These are phyloP conservation scores for Fremontodendron californicum DNA, from an alignment of 345 rosid genomes.

Conservation along the genomic window DNA sequence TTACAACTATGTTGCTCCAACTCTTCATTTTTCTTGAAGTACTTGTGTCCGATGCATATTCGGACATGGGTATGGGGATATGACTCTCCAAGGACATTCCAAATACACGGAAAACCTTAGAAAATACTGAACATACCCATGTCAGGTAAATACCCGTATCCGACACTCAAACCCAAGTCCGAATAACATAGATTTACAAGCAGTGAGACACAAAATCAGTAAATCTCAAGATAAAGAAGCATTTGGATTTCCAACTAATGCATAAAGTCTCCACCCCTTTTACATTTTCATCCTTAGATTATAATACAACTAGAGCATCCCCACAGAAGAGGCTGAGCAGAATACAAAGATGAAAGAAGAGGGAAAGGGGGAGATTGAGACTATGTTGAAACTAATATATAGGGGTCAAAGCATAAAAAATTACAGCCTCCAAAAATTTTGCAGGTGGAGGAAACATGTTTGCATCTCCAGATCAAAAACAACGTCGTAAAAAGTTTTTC, in stretches of 20 bases:
- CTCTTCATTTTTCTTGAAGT: too few species aligned
- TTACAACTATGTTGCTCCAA: too few species aligned
- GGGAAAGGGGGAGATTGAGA: not conserved
- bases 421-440: not conserved
- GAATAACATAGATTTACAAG: too few species aligned
- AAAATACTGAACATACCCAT: too few species aligned
- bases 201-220: not conserved
- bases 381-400: too few species aligned
- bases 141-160: too few species aligned
- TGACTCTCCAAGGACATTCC: too few species aligned
- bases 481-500: not conserved
- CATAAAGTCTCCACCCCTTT: not conserved
- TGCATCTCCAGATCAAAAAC: not conserved
- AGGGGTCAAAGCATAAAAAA: not conserved
- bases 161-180: too few species aligned
- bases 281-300: not conserved
- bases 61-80: too few species aligned
- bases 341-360: not conserved
- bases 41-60: too few species aligned
- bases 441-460: not conserved
- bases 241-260: not conserved
- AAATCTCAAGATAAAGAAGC: not conserved
- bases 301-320: not conserved
- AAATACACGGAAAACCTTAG: too few species aligned
- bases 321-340: not conserved